phyloP scores from a whole-genome alignment of 352 stramenopile species.

The Phytophthora cryptogea region DNA sequence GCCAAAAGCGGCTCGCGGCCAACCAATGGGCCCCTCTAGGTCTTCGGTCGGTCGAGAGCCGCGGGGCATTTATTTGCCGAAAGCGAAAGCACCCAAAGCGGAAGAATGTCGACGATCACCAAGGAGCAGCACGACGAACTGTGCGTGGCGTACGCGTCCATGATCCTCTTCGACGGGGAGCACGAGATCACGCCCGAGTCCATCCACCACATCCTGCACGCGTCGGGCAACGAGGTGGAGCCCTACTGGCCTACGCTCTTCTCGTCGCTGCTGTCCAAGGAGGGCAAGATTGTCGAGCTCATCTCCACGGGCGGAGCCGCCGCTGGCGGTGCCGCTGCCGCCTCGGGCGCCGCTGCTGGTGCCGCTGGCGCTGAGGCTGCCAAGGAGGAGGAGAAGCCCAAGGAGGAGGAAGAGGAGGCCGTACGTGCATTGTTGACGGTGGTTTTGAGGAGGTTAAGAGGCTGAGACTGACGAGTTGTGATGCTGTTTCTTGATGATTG shows the following conservation, averaged over 20 bases:
- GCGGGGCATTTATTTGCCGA: slow-evolving; percentile 50
- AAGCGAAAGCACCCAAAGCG: slow-evolving; percentile 47
- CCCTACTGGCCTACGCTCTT: slow-evolving; percentile 86
- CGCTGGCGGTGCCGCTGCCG: slow-evolving; percentile 43
- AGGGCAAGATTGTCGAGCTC: slow-evolving; percentile 77
- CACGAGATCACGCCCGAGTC: slow-evolving; percentile 82
- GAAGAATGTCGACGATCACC: slow-evolving; percentile 75
- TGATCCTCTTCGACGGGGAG: slow-evolving; percentile 87
- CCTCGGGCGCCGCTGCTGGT: slow-evolving; percentile 42
- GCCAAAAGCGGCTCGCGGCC: slow-evolving; percentile 31
- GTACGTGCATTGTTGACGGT: slow-evolving; percentile 35
- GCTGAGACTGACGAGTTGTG: slow-evolving; percentile 19
- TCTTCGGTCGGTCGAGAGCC: background rate
- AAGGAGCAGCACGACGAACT: slow-evolving; percentile 90
- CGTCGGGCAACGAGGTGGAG: slow-evolving; percentile 86
- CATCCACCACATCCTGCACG: slow-evolving; percentile 64
- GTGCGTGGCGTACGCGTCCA: slow-evolving; percentile 80
- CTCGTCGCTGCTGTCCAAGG: slow-evolving; percentile 70
- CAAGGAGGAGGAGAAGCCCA: slow-evolving; percentile 58
- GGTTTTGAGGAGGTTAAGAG: background rate
- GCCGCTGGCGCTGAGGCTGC: slow-evolving; percentile 43
- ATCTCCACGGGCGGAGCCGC: slow-evolving; percentile 73
- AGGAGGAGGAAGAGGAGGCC: slow-evolving; percentile 71
- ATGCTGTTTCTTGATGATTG: slow-evolving; percentile 6
- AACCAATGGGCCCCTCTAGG: slow-evolving; percentile 34